Percentiles rank a stretch among this genome's conserved stretches.
Evolutionary conservation across 208 protist genomes (phyloP).

Genomic region (Wallacemonas sp.): DNA sequence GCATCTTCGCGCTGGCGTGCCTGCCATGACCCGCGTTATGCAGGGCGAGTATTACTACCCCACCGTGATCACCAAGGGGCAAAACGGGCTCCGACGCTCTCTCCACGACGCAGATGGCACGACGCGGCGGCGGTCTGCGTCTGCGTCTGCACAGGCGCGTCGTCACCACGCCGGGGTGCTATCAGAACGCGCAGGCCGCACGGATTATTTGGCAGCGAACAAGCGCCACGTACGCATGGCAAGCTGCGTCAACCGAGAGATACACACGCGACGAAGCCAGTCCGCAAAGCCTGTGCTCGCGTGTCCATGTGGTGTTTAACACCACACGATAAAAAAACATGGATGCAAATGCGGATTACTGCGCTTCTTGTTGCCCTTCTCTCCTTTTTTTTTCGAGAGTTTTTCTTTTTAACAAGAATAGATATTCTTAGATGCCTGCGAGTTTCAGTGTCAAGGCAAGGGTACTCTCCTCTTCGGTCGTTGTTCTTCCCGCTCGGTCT

Average conservation of each 20-base stretch:
- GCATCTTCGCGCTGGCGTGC: conserved; percentile 60
- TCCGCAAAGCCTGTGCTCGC: not conserved
- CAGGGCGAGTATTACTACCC: conserved; percentile 68
- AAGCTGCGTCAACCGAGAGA: conserved; percentile 45
- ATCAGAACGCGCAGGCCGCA: not conserved
- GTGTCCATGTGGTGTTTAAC: not conserved
- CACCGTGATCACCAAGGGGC: not conserved
- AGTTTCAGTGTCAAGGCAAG: too few relatives aligned
- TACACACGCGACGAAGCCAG: conserved; percentile 14
- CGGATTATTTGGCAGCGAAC: conserved; percentile 37
- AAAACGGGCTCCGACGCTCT: not conserved
- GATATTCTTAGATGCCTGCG: too few relatives aligned
- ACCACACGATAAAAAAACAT: not conserved
- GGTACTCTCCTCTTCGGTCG: too few relatives aligned
- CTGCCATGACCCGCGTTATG: conserved; percentile 79
- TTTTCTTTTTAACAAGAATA: too few relatives aligned
- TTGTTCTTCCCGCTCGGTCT: too few relatives aligned
- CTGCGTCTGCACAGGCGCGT: too few relatives aligned
- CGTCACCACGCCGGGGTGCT: too few relatives aligned
- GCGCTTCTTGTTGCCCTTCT: too few relatives aligned
- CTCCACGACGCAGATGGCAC: not conserved
- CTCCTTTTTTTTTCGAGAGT: too few relatives aligned
- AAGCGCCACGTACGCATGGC: conserved; percentile 48
- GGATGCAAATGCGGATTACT: too few relatives aligned
- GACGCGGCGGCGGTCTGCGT: too few relatives aligned